Evolutionary conservation across 148 eudicot species (phyloP).

Genomic region (Rhododendron ovatum): DNA sequence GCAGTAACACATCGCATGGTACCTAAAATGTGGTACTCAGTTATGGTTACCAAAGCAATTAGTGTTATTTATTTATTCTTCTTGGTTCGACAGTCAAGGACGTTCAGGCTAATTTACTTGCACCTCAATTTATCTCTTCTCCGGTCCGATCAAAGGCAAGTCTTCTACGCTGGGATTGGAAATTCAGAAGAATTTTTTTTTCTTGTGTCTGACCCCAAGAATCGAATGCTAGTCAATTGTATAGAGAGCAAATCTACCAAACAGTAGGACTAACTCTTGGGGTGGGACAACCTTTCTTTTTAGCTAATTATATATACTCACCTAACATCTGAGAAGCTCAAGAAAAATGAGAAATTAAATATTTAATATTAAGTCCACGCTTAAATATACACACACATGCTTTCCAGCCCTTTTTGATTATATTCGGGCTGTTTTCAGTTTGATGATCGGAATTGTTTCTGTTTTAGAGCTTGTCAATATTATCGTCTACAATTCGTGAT

Average conservation of each 20-base stretch:
- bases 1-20: too few species aligned
- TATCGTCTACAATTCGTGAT: too few species aligned
- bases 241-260: too few species aligned
- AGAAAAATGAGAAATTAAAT: background rate
- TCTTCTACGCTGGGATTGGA: too few species aligned
- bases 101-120: background rate
- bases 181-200: background rate
- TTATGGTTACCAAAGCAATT: background rate
- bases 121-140: background rate
- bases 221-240: background rate
- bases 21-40: too few species aligned
- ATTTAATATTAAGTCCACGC: background rate
- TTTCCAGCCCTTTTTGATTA: background rate
- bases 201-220: too few species aligned
- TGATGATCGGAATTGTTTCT: too few species aligned
- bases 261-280: background rate
- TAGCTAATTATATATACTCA: background rate
- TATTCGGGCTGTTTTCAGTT: too few species aligned
- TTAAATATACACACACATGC: background rate
- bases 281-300: conserved; percentile 5
- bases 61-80: too few species aligned
- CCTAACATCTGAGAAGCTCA: background rate
- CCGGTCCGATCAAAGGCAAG: background rate
- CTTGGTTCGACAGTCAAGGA: background rate
- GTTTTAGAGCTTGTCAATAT: too few species aligned